These are phyloP conservation scores for Coix lacrymajobi DNA, from an alignment of 176 grass and related monocot genomes.

Conservation along the genomic window DNA sequence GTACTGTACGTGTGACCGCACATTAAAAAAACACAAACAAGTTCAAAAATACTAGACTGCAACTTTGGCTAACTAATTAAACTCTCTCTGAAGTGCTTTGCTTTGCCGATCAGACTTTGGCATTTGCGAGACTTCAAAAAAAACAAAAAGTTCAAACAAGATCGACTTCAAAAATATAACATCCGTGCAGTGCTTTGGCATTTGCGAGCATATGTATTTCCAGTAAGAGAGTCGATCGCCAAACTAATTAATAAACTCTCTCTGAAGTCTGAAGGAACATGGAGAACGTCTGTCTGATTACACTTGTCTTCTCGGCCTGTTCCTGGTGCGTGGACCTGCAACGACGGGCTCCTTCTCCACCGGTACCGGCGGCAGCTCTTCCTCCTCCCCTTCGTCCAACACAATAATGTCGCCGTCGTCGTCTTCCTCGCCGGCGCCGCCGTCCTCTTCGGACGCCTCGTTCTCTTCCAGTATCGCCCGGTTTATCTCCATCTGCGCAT, in stretches of 20 bases:
- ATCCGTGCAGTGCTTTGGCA: neutral
- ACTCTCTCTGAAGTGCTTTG: too few relatives aligned
- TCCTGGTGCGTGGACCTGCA: constrained; percentile 34
- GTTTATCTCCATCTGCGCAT: constrained; percentile 54
- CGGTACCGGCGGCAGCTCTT: neutral
- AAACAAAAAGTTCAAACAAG: neutral
- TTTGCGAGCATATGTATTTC: neutral
- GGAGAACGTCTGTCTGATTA: neutral
- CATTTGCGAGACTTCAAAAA: too few relatives aligned
- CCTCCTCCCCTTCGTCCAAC: neutral
- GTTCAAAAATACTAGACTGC: neutral
- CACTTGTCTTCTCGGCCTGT: constrained; percentile 47
- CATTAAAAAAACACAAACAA: neutral
- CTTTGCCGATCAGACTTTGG: too few relatives aligned
- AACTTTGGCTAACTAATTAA: constrained; percentile 1
- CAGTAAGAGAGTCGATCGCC: neutral
- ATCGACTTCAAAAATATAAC: neutral
- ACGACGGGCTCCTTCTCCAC: constrained; percentile 27
- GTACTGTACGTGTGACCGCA: too few relatives aligned
- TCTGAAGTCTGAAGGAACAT: neutral
- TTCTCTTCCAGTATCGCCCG: constrained; percentile 64
- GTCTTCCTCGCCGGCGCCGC: neutral
- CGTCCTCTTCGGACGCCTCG: constrained; percentile 24
- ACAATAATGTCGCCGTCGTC: neutral
- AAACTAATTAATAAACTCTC: neutral